Percentiles rank a stretch among this genome's conserved stretches.
These are phyloP conservation scores for Pestalotiopsis sp. DNA, from an alignment of 2,329 filamentous ascomycete species.

Conservation along the genomic window DNA sequence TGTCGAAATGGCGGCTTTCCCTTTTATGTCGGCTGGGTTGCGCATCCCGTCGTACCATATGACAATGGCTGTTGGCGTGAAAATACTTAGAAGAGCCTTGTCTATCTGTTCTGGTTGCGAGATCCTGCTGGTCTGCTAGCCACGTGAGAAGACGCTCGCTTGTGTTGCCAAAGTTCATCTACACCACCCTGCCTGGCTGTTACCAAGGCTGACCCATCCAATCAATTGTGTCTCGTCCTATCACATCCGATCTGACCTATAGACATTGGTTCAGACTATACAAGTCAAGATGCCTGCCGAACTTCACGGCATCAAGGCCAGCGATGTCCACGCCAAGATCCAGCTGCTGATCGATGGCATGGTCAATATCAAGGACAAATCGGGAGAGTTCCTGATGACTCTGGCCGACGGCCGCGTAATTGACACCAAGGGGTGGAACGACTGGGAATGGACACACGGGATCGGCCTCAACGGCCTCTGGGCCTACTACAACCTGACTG, in stretches of 20 bases:
- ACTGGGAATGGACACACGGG: constrained; percentile 84
- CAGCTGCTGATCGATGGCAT: constrained; percentile 71
- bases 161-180: background rate
- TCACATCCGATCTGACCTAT: background rate
- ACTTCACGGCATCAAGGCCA: constrained; percentile 47
- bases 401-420: constrained; percentile 75
- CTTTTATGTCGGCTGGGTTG: background rate
- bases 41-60: constrained; percentile 2
- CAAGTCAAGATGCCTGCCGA: constrained; percentile 41
- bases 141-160: constrained; percentile 8
- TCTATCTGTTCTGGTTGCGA: background rate
- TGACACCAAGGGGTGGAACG: constrained; percentile 83
- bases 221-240: background rate
- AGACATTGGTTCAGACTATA: background rate
- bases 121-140: background rate
- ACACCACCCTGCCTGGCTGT: background rate
- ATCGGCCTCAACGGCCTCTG: constrained; percentile 80
- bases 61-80: background rate
- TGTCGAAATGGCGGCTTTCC: background rate
- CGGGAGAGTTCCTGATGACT: constrained; percentile 72
- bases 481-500: constrained; percentile 78
- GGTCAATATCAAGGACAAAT: constrained; percentile 76
- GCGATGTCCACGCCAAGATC: constrained; percentile 58
- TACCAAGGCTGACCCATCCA: background rate
- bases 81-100: background rate